phyloP scores from a whole-genome alignment of 129 eudicot genomes.

The Lonicera japonica region DNA sequence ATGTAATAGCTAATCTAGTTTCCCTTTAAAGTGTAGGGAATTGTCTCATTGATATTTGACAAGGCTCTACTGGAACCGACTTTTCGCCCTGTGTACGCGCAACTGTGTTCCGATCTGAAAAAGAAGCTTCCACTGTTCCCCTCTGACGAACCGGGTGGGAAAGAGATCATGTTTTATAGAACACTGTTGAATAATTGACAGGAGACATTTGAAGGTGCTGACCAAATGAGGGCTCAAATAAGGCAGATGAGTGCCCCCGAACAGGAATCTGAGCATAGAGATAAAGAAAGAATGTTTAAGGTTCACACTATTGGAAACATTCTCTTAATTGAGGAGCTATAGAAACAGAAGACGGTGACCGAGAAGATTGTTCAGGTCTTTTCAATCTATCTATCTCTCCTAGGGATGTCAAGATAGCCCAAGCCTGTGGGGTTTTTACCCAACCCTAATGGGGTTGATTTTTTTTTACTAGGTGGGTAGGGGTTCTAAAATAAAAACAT shows the following conservation, averaged over 20 bases:
- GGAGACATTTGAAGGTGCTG: slow-evolving; percentile 98
- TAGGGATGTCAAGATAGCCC: no score
- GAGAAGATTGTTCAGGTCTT: slow-evolving; percentile 97
- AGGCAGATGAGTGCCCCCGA: slow-evolving; percentile 83
- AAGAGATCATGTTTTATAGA: slow-evolving; percentile 77
- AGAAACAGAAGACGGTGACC: slow-evolving; percentile 97
- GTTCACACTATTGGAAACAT: slow-evolving; percentile 98
- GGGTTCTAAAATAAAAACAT: no score
- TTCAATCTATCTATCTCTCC: no score
- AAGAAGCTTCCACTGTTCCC: slow-evolving; percentile 81
- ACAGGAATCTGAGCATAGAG: slow-evolving; percentile 80
- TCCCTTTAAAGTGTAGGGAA: slow-evolving; percentile 53
- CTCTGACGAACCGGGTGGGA: slow-evolving; percentile 83
- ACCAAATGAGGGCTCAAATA: slow-evolving; percentile 63
- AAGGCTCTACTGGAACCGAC: slow-evolving; percentile 97
- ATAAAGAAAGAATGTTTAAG: slow-evolving; percentile 79
- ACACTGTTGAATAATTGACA: slow-evolving; percentile 78
- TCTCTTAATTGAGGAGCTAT: slow-evolving; percentile 86
- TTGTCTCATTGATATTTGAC: slow-evolving; percentile 87
- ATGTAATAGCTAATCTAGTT: background rate
- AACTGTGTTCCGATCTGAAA: slow-evolving; percentile 83
- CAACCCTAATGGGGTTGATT: no score
- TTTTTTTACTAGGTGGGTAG: no score
- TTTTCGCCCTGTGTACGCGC: slow-evolving; percentile 94
- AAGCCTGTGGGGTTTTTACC: no score